These are phyloP conservation scores for Lentinula sp. DNA, from an alignment of 768 basidiomycete genomes.

Conservation along the genomic window DNA sequence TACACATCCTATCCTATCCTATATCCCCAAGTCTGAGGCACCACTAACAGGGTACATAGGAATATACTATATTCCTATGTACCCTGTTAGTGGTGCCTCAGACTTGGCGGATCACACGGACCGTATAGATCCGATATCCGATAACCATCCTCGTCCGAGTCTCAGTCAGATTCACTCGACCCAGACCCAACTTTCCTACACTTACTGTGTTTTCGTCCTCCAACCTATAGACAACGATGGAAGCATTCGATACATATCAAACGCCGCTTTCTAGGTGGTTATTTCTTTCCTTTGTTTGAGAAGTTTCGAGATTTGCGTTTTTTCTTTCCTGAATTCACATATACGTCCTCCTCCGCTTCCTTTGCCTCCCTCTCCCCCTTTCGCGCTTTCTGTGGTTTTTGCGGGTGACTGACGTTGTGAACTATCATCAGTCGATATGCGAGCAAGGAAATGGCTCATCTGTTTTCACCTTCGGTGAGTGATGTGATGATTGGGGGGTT, in stretches of 20 bases:
- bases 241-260: slow-evolving; percentile 67
- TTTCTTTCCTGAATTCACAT: too few relatives aligned
- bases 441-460: slow-evolving; percentile 95
- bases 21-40: too few relatives aligned
- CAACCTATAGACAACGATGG: slow-evolving; percentile 33
- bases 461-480: slow-evolving; percentile 90
- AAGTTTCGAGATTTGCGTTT: background rate
- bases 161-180: too few relatives aligned
- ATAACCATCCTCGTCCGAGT: background rate
- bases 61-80: too few relatives aligned
- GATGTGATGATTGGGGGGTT: background rate
- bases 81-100: too few relatives aligned
- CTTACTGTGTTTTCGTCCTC: too few relatives aligned
- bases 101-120: background rate
- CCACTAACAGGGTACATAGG: too few relatives aligned
- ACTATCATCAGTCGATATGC: slow-evolving; percentile 79
- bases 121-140: background rate
- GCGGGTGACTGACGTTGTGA: background rate
- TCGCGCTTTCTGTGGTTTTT: too few relatives aligned
- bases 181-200: background rate
- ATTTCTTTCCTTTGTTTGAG: background rate
- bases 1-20: too few relatives aligned
- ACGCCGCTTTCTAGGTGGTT: slow-evolving; percentile 74
- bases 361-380: too few relatives aligned
- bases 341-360: too few relatives aligned